Evolutionary conservation across 768 basidiomycete species (phyloP).

Genomic region (Lepiota subincarnata): DNA sequence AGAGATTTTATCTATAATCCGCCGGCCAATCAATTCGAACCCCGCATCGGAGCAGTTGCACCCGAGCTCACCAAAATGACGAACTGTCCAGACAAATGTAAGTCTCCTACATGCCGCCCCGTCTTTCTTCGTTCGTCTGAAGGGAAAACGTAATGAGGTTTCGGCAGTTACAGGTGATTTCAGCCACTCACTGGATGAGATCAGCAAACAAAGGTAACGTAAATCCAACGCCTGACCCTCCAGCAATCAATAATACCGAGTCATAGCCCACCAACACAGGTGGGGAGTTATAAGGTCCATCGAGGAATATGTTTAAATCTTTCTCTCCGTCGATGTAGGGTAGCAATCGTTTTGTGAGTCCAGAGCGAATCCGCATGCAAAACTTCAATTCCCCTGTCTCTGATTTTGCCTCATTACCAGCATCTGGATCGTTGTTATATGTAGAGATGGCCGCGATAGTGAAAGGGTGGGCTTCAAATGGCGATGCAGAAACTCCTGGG

Average conservation of each 20-base stretch:
- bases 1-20: slow-evolving; percentile 28
- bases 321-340: slow-evolving; percentile 21
- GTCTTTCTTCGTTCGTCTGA: slow-evolving; percentile 25
- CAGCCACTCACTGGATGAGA: slow-evolving; percentile 30
- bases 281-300: slow-evolving; percentile 44
- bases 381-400: too few relatives aligned
- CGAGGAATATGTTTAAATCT: slow-evolving; percentile 40
- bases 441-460: slow-evolving; percentile 45
- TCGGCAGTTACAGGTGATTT: background rate
- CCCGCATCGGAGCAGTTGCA: too few relatives aligned
- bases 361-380: slow-evolving; percentile 55
- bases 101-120: slow-evolving; percentile 26
- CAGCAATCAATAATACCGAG: slow-evolving; percentile 37
- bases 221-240: slow-evolving; percentile 50
- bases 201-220: slow-evolving; percentile 41
- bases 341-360: slow-evolving; percentile 52
- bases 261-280: slow-evolving; percentile 32
- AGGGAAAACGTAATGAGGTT: background rate
- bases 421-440: slow-evolving; percentile 9
- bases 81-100: slow-evolving; percentile 42
- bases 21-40: too few relatives aligned
- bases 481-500: slow-evolving; percentile 39
- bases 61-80: slow-evolving; percentile 31
- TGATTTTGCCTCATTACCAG: slow-evolving; percentile 30
- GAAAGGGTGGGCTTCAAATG: slow-evolving; percentile 58